Base-by-base conservation (phyloP, 1,284 basidiomycete species). In the Pascua sp. region DNA sequence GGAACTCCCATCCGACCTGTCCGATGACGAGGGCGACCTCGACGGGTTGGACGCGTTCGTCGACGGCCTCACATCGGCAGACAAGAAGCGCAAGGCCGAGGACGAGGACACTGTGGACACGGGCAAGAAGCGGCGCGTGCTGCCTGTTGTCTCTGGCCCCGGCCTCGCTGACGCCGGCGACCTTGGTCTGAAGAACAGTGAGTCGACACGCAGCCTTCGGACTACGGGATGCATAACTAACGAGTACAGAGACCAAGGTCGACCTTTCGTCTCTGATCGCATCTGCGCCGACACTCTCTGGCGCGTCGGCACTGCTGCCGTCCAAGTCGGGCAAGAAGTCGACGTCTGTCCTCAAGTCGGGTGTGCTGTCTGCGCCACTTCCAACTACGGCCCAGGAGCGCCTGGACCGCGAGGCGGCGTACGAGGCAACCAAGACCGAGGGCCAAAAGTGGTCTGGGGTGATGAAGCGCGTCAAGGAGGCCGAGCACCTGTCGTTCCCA, bases 391-490 rank as follows among this genome's bases (percentile, higher is more conserved):
- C 86, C 0, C 91, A 97, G 73, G 93, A 97, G 62, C 86, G 89
- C 47, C 78, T 98, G 1, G 93, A 97, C 68, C 86, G 95, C 46
- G 86, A 92, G 71, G 95, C 92, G 4, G 96, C 95, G 0, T 97
- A 97, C 74, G 90, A 93, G 68, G 84, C 89, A 74, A 96, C 93
- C 4, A 91, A 91, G 70, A 84, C 85, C 64, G 94, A 98, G 73
- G 89, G 95, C 3, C 85, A 90, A 64, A 96, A 95, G 78, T 98
- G 95, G 95, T 85, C 85, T 47, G 86, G 86, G 10, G 90, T 91
- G 2, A 97, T 96, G 86, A 88, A 88, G 75, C 82, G 85, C 36
- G 89, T 94, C 62, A 86, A 86, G 66, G 88, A 92, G 84, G 91
- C 93, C 5, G 91, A 96, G 67, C 90, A 95, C 73, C 80, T 96